phyloP scores from a whole-genome alignment of 2,329 filamentous ascomycete species.

The Curvularia eragrostidis region DNA sequence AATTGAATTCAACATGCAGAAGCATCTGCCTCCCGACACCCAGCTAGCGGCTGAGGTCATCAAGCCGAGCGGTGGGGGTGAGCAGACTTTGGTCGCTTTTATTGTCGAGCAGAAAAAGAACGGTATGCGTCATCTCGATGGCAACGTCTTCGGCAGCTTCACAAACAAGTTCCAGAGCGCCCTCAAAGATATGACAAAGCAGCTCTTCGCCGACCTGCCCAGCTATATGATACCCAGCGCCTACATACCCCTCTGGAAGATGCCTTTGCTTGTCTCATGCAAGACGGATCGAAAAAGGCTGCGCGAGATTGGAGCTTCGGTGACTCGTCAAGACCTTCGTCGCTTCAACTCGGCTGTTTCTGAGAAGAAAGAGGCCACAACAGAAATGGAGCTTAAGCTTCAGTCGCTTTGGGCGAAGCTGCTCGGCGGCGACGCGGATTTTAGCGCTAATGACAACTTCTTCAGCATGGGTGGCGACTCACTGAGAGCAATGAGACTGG shows the following conservation, averaged over 20 bases:
- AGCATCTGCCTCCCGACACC: conserved; percentile 48
- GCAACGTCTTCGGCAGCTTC: conserved; percentile 41
- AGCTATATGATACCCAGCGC: conserved; percentile 48
- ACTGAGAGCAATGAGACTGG: conserved; percentile 62
- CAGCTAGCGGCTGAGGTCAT: conserved; percentile 60
- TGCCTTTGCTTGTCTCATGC: conserved; percentile 46
- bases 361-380: conserved; percentile 54
- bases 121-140: conserved; percentile 40
- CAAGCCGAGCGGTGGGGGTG: conserved; percentile 42
- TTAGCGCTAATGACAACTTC: conserved; percentile 51
- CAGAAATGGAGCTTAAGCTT: conserved; percentile 41
- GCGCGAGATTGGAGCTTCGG: conserved; percentile 41
- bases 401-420: conserved; percentile 42
- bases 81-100: conserved; percentile 46
- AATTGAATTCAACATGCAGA: conserved; percentile 50
- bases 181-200: conserved; percentile 38
- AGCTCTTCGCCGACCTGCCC: conserved; percentile 39
- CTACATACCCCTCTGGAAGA: conserved; percentile 47
- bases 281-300: conserved; percentile 48
- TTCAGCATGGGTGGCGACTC: conserved; percentile 59
- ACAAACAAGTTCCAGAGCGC: conserved; percentile 40
- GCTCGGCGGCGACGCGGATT: conserved; percentile 42
- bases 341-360: conserved; percentile 40
- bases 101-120: conserved; percentile 41
- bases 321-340: conserved; percentile 43